phyloP scores from a whole-genome alignment of 495 filamentous ascomycete genomes.

The Pseudomonodictys pantanalensis region DNA sequence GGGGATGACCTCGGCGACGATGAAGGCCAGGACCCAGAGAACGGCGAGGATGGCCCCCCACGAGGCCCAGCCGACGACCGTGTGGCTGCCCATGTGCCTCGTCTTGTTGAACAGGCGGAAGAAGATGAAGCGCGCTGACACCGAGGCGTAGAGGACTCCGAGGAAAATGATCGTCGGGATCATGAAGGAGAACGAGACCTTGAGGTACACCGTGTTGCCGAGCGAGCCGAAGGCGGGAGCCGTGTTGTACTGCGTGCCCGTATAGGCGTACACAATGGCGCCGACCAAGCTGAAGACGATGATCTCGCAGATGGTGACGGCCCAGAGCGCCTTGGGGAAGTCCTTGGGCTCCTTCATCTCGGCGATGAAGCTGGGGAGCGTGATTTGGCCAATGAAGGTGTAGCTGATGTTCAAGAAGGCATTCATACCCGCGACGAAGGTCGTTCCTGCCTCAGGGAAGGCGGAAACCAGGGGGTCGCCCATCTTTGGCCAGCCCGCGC shows the following conservation, averaged over 20 bases:
- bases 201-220: constrained; percentile 67
- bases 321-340: constrained; percentile 86
- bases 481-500: constrained; percentile 40
- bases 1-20: constrained; percentile 84
- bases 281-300: constrained; percentile 78
- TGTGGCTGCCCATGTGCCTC: constrained; percentile 76
- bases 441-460: constrained; percentile 65
- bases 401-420: constrained; percentile 89
- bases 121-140: constrained; percentile 80
- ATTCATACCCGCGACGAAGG: constrained; percentile 73
- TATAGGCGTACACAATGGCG: constrained; percentile 72
- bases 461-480: constrained; percentile 63
- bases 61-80: constrained; percentile 72
- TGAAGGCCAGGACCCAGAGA: constrained; percentile 75
- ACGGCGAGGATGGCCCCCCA: constrained; percentile 72
- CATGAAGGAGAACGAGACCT: constrained; percentile 87
- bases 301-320: constrained; percentile 79
- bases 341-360: constrained; percentile 85
- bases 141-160: constrained; percentile 82
- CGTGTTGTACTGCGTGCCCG: constrained; percentile 78
- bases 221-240: constrained; percentile 80
- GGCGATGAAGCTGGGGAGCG: constrained; percentile 84
- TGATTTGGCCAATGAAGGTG: constrained; percentile 92
- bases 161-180: constrained; percentile 87
- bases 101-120: constrained; percentile 72